These are phyloP conservation scores for Colletotrichum lini DNA, from an alignment of 2,329 filamentous ascomycete species.

Conservation along the genomic window DNA sequence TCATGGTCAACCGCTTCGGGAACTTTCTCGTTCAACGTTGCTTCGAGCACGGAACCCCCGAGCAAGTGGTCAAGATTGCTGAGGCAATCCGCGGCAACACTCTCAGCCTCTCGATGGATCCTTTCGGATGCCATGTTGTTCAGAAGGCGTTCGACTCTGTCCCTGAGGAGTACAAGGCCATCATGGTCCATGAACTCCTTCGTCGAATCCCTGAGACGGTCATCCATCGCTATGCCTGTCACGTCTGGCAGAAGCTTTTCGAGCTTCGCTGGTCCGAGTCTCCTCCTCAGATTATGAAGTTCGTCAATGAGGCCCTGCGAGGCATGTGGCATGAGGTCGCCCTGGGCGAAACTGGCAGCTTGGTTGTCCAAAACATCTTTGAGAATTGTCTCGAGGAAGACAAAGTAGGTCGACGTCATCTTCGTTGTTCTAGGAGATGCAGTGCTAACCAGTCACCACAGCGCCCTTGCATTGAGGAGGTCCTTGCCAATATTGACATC, in stretches of 20 bases:
- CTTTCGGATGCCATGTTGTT: slow-evolving; percentile 97
- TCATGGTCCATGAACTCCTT: slow-evolving; percentile 98
- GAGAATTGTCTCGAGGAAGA: slow-evolving; percentile 99
- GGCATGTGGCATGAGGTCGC: slow-evolving; percentile 99
- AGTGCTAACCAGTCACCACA: slow-evolving; percentile 55
- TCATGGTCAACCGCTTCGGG: slow-evolving; percentile 99
- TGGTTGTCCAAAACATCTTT: slow-evolving; percentile 99
- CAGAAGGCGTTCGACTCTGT: slow-evolving; percentile 99
- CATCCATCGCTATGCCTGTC: slow-evolving; percentile 97
- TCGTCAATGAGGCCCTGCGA: slow-evolving; percentile 92
- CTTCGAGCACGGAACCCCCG: slow-evolving; percentile 96
- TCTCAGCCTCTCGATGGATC: slow-evolving; percentile 95
- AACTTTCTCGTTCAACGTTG: slow-evolving; percentile 99
- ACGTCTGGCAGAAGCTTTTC: slow-evolving; percentile 99
- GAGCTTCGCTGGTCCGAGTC: slow-evolving; percentile 96
- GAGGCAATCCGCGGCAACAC: slow-evolving; percentile 95
- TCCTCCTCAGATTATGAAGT: slow-evolving; percentile 98
- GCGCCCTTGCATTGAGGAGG: slow-evolving; percentile 98
- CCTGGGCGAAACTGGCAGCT: slow-evolving; percentile 94
- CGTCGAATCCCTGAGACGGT: slow-evolving; percentile 97
- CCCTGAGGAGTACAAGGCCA: slow-evolving; percentile 96
- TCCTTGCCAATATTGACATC: slow-evolving; percentile 93
- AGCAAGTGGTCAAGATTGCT: slow-evolving; percentile 95
- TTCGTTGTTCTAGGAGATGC: neutral
- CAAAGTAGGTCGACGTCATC: slow-evolving; percentile 74